Base-by-base conservation (phyloP, 1,284 basidiomycete genomes). In the Anthracocystis setariae region DNA sequence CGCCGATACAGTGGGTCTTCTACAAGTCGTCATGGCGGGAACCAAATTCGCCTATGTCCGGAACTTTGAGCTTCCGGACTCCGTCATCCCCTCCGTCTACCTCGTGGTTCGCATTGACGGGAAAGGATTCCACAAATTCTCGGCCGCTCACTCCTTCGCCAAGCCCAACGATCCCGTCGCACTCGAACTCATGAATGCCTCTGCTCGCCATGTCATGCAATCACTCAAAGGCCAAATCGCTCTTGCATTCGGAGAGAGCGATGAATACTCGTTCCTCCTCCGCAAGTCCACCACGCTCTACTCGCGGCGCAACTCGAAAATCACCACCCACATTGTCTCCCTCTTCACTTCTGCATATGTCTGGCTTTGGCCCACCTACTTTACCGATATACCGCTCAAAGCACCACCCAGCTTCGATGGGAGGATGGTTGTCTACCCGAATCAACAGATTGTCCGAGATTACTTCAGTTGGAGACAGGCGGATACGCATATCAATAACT, bases 401-500 rank as follows among this genome's bases (percentile, higher is more conserved):
- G 92, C 93, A 70, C 90, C 93, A 0, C 95, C 95, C 0, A 91
- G 90, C 0, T 98, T 98, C 79, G 95, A 98, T 82, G 93, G 92
- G 0, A 87, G 76, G 4, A 61, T 96, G 50, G 88, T 97, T 0
- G 82, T 92, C 23, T 98, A 98, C 83, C 93, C 95, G 0, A 85
- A 85, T 0, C 85, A 86, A 33, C 86, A 86, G 57, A 89, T 92
- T 67, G 86, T 96, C 3, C 87, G 89, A 8, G 95, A 98, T 82
- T 98, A 98, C 82, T 96, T 98, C 83, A 85, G 91, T 0, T 98
- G 95, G 94, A 85, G 95, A 70, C 95, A 97, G 82, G 92, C 90
- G 0, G 95, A 98, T 83, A 95, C 96, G 0, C 96, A 98, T 82
- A 92, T 98, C 83, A 98, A 98, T 83, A 98, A 98, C 81, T 85